Evolutionary conservation across 2,329 filamentous ascomycete species (phyloP).

Genomic region (Ceratocystis colombiana): DNA sequence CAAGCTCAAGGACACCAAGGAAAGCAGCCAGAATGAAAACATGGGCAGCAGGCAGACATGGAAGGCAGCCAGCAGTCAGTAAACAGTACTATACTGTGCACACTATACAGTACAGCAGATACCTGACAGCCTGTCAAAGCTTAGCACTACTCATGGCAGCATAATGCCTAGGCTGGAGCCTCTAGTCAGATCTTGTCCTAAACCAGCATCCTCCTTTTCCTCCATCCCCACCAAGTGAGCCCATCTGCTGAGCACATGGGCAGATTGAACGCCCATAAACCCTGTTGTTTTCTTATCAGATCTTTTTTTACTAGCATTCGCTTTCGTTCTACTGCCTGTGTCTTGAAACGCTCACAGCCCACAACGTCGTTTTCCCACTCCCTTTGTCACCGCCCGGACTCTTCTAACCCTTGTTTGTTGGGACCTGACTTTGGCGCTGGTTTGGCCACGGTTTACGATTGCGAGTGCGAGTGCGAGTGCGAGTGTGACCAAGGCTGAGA

Average conservation of each 20-base stretch:
- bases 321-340: neutral
- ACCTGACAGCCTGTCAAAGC: neutral
- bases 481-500: neutral
- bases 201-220: neutral
- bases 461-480: neutral
- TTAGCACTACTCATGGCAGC: neutral
- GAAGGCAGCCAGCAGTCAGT: neutral
- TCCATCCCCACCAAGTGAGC: neutral
- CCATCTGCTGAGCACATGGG: slow-evolving; percentile 3
- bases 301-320: neutral
- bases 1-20: neutral
- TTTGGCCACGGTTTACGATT: neutral
- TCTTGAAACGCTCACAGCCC: neutral
- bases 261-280: neutral
- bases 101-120: no score
- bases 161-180: neutral
- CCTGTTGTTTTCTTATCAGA: slow-evolving; percentile 6
- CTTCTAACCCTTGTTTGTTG: neutral
- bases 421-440: neutral
- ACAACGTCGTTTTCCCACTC: no score
- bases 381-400: neutral
- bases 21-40: neutral
- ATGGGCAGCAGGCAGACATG: neutral
- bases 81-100: neutral
- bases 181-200: neutral